Percentiles rank a stretch among this genome's conserved stretches.
Conservation (phyloP, 2,329 filamentous ascomycete genomes). For the Colletotrichum filicis region DNA sequence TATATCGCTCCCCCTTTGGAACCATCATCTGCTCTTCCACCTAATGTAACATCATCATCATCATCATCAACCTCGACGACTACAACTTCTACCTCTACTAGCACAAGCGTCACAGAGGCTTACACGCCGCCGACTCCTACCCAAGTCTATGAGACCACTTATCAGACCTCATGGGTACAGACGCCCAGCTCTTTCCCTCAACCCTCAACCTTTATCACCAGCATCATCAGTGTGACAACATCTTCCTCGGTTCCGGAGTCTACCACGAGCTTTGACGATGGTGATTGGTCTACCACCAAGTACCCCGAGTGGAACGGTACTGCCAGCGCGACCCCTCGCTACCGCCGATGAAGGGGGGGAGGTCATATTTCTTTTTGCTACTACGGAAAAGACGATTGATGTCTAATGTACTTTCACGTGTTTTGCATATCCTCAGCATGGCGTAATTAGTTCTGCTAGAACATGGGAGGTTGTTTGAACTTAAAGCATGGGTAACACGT, state of each 20-base stretch:
- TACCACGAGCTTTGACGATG: conserved; percentile 50
- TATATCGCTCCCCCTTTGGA: conserved; percentile 12
- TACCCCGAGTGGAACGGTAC: conserved; percentile 58
- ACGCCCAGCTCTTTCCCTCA: conserved; percentile 15
- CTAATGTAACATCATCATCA: conserved; percentile 10
- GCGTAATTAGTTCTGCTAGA: background rate
- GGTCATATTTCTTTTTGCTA: background rate
- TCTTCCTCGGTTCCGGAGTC: conserved; percentile 37
- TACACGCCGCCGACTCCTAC: background rate
- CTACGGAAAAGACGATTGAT: background rate
- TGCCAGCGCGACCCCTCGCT: conserved; percentile 19
- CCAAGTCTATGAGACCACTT: conserved; percentile 35
- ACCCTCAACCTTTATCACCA: conserved; percentile 36
- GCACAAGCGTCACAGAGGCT: background rate
- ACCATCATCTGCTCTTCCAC: conserved; percentile 16
- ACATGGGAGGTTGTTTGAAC: background rate
- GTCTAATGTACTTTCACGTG: background rate
- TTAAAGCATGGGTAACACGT: background rate
- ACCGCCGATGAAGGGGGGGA: conserved; percentile 23
- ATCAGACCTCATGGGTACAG: conserved; percentile 30
- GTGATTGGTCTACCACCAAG: conserved; percentile 55
- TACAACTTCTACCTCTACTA: background rate
- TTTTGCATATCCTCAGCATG: background rate
- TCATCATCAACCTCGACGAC: conserved; percentile 15
- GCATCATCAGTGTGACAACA: conserved; percentile 32